These are phyloP conservation scores for Xerocomellus amylosporus DNA, from an alignment of 768 basidiomycete species.

Conservation along the genomic window DNA sequence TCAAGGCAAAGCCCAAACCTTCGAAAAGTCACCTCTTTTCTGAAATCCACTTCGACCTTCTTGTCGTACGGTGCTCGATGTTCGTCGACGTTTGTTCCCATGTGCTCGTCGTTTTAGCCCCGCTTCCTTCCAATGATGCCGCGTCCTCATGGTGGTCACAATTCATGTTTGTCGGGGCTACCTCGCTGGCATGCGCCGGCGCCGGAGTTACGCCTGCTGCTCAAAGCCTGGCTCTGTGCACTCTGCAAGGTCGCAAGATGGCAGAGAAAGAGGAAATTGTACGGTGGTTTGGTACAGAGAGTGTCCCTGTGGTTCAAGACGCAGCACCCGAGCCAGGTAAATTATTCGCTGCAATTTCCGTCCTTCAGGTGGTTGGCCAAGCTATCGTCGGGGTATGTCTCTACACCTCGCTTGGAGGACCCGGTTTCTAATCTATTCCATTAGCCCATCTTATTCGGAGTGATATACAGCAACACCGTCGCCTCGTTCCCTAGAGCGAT, in stretches of 20 bases:
- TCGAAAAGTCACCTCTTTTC: constrained; percentile 50
- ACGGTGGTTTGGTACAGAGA: constrained; percentile 7
- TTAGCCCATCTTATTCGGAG: constrained; percentile 69
- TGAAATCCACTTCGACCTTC: constrained; percentile 67
- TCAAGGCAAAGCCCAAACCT: constrained; percentile 41
- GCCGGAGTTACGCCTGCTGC: constrained; percentile 66
- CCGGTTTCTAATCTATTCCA: constrained; percentile 8
- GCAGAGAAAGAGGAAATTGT: constrained; percentile 37
- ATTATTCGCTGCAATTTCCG: constrained; percentile 69
- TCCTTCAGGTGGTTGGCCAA: constrained; percentile 63
- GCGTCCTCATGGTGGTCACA: constrained; percentile 31
- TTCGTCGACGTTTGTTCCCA: constrained; percentile 68
- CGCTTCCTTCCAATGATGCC: constrained; percentile 39
- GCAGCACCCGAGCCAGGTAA: constrained; percentile 46
- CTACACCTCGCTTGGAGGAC: neutral
- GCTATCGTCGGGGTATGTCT: constrained; percentile 49
- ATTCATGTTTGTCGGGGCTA: constrained; percentile 53
- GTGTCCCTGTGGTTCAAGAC: constrained; percentile 12
- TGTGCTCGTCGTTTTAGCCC: constrained; percentile 52
- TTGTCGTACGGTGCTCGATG: constrained; percentile 62
- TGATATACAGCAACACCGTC: constrained; percentile 64
- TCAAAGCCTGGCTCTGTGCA: constrained; percentile 71
- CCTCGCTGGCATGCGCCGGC: constrained; percentile 62
- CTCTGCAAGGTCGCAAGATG: constrained; percentile 40
- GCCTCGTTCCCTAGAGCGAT: constrained; percentile 64